Conservation (phyloP, 75 land plant species). For the Azolla pinnata region DNA sequence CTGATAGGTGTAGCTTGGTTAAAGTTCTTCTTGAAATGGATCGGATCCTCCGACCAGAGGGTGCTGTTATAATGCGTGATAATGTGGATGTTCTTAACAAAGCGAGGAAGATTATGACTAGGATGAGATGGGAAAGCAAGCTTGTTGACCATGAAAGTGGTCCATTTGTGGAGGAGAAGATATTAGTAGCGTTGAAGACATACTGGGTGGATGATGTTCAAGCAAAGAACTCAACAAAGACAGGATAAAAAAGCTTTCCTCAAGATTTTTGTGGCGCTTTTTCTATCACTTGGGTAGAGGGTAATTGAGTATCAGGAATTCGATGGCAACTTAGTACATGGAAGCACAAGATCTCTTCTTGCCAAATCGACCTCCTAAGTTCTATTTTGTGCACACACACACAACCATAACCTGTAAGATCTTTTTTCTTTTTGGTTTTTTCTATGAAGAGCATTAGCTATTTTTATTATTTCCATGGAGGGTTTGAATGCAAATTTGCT, state of each 20-base stretch:
- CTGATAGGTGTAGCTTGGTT: slow-evolving; percentile 50
- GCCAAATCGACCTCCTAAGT: too few species aligned
- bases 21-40: slow-evolving; percentile 88
- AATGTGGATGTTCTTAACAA: slow-evolving; percentile 58
- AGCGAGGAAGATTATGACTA: slow-evolving; percentile 45
- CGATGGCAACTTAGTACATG: too few species aligned
- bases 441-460: too few species aligned
- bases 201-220: slow-evolving; percentile 51
- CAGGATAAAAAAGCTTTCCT: background rate
- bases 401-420: too few species aligned
- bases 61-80: slow-evolving; percentile 68
- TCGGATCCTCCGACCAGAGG: slow-evolving; percentile 77
- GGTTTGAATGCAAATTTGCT: too few species aligned
- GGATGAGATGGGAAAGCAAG: slow-evolving; percentile 71
- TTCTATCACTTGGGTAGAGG: background rate
- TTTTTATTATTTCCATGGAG: too few species aligned
- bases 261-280: background rate
- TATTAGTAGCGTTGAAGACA: slow-evolving; percentile 62
- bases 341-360: too few species aligned
- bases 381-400: too few species aligned
- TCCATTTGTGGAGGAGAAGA: slow-evolving; percentile 59
- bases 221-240: slow-evolving; percentile 11
- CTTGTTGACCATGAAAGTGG: slow-evolving; percentile 78
- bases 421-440: too few species aligned
- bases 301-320: too few species aligned